Evolutionary conservation across 2,329 filamentous ascomycete genomes (phyloP), one percentile per base, ranked within the genome.

Genomic region (Stagonosporopsis rhizophila): DNA sequence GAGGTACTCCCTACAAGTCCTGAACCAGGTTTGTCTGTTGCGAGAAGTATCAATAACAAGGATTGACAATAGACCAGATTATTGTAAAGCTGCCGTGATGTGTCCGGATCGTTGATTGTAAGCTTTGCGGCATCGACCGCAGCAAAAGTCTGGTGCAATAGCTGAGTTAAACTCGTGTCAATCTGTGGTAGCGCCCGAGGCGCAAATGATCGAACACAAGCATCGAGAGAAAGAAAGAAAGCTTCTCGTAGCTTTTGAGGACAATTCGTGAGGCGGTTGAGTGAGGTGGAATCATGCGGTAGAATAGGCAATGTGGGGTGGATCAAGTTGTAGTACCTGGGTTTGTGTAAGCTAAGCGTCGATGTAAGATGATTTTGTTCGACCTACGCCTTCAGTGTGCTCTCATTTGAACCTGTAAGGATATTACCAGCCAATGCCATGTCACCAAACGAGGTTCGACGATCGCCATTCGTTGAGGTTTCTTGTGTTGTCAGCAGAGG

Each of bases 321-420:
- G 22, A 77, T 74, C 34, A 67, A 63, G 52, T 66, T 72, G 54
- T 74, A 75, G 47, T 75, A 77, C 14, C 74, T 76, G 52, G 3
- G 7, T 11, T 7, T 5, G 3, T 8, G 34, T 74, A 56, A 73
- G 64, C 50, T 25, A 28, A 25, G 23, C 6, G 23, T 25, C 23
- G 23, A 25, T 30, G 37, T 3, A 15, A 30, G 25, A 6, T 17
- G 8, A 15, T 28, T 2, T 15, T 6, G 14, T 11, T 17, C 20
- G 28, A 59, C 69, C 56, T 62, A 75, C 73, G 72, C 71, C 61
- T 74, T 75, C 48, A 76, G 66, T 7, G 60, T 64, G 3, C 65
- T 65, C 44, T 76, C 72, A n/a, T 75, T 71, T 2, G 70, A 71
- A 15, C 71, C 67, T 22, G 72, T 70, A 14, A 75, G 71, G 1